Conservation (phyloP, 1,284 basidiomycete genomes). For the Trametes hirsuta region DNA sequence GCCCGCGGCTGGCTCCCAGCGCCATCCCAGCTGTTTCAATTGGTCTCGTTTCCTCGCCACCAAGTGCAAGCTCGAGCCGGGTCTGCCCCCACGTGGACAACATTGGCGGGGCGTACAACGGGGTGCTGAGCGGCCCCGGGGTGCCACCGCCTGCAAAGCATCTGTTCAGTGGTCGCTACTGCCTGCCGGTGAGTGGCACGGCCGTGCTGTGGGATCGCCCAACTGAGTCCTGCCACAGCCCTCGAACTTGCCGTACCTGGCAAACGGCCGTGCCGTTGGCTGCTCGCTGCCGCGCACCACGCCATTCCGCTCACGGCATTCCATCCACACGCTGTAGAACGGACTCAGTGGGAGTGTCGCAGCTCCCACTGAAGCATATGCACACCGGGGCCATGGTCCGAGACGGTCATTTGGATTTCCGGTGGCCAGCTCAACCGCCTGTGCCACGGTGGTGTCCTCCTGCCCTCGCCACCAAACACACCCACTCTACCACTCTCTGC, state of each 20-base stretch:
- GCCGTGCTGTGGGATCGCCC: background rate
- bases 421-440: too few relatives aligned
- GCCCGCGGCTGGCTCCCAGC: slow-evolving; percentile 24
- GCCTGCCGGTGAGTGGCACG: slow-evolving; percentile 31
- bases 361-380: too few relatives aligned
- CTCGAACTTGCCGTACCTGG: slow-evolving; percentile 26
- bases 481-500: too few relatives aligned
- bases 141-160: slow-evolving; percentile 52
- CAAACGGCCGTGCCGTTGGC: slow-evolving; percentile 27
- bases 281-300: slow-evolving; percentile 23
- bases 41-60: slow-evolving; percentile 35
- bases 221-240: slow-evolving; percentile 18
- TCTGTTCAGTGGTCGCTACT: slow-evolving; percentile 38
- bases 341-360: too few relatives aligned
- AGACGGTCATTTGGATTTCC: too few relatives aligned
- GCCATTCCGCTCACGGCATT: slow-evolving; percentile 17
- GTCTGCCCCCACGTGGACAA: slow-evolving; percentile 46
- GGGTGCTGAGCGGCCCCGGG: slow-evolving; percentile 30
- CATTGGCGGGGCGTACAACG: slow-evolving; percentile 39
- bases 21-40: slow-evolving; percentile 29
- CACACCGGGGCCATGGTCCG: too few relatives aligned
- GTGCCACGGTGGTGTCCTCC: too few relatives aligned
- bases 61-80: slow-evolving; percentile 33
- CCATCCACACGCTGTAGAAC: slow-evolving; percentile 30
- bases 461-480: too few relatives aligned